Percentiles rank a stretch among this genome's conserved stretches.
phyloP scores from a whole-genome alignment of 1,284 basidiomycete species.

The Amylostereum chailletii region DNA sequence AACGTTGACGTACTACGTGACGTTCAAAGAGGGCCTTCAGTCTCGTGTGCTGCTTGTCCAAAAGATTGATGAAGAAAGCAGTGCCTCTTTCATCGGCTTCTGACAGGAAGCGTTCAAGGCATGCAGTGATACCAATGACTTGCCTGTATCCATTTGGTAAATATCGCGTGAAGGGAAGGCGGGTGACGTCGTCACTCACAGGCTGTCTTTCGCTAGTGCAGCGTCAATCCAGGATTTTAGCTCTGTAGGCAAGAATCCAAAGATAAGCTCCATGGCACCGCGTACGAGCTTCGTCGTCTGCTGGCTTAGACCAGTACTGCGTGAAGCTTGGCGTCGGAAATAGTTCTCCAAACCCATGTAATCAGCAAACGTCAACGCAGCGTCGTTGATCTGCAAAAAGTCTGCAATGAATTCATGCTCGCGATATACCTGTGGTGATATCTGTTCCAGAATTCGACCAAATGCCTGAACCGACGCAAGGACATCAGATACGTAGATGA shows the following conservation, averaged over 20 bases:
- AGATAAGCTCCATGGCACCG: slow-evolving; percentile 89
- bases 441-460: slow-evolving; percentile 64
- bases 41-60: slow-evolving; percentile 78
- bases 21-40: slow-evolving; percentile 68
- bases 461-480: slow-evolving; percentile 48
- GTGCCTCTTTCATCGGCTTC: slow-evolving; percentile 78
- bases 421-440: slow-evolving; percentile 68
- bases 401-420: slow-evolving; percentile 89
- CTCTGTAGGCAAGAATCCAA: slow-evolving; percentile 84
- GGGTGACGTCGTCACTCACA: slow-evolving; percentile 45
- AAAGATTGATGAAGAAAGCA: slow-evolving; percentile 61
- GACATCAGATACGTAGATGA: slow-evolving; percentile 3
- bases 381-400: slow-evolving; percentile 88
- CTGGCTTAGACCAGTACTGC: slow-evolving; percentile 57
- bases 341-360: slow-evolving; percentile 93
- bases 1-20: slow-evolving; percentile 55
- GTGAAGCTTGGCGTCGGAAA: slow-evolving; percentile 83
- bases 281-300: slow-evolving; percentile 76
- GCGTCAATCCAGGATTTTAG: slow-evolving; percentile 81
- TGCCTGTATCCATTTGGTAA: slow-evolving; percentile 44
- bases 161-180: slow-evolving; percentile 1
- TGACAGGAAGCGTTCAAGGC: slow-evolving; percentile 69
- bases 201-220: slow-evolving; percentile 65
- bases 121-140: slow-evolving; percentile 77
- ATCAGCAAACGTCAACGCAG: slow-evolving; percentile 88